Evolutionary conservation across 805 yeast species (phyloP), one percentile per base, ranked within the genome.

Genomic region (Tetrapisispora phaffii): DNA sequence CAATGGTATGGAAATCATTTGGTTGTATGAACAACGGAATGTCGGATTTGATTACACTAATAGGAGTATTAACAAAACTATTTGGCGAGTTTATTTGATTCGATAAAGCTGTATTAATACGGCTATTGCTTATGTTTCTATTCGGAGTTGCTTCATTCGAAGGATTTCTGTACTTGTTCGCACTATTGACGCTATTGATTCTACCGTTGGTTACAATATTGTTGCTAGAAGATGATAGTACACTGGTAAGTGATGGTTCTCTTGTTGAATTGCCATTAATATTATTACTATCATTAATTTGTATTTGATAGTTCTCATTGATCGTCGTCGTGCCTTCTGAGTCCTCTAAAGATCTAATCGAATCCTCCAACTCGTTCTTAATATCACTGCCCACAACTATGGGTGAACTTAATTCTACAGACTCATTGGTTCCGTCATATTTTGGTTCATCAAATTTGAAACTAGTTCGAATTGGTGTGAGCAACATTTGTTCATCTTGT

Each of bases 11-110:
- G 46, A 79, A 69, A 26, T 79, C 83, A 19, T 67, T 72, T 0
- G 85, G 85, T 52, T 78, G 77, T 15, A 80, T 72, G 52, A 79
- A 77, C 24, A 80, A 61, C 2, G 73, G 67, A 7, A 69, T 67
- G 37, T 76, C 79, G 4, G 43, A 43, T 32, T 32, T 43, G 20
- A 34, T 28, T 20, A 34, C 20, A 34, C 9, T 34, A 13, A 20
- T 41, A 8, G 35, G 35, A 6, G 34, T 39, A 36, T 23, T 36
- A n/a, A 24, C 31, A 24, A 36, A 36, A 24, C 39, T 36, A 7
- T 13, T 24, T 22, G 39, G 39, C 8, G 39, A 36, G 8, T 10
- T n/a, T 3, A 36, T n/a, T 36, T 36, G 31, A 24, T 23, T 36
- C 7, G 39, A 34, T 17, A 34, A 19, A 10, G 23, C 6, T 21